These are phyloP conservation scores for Glebionis coronaria DNA, from an alignment of 129 eudicot species.

Conservation along the genomic window DNA sequence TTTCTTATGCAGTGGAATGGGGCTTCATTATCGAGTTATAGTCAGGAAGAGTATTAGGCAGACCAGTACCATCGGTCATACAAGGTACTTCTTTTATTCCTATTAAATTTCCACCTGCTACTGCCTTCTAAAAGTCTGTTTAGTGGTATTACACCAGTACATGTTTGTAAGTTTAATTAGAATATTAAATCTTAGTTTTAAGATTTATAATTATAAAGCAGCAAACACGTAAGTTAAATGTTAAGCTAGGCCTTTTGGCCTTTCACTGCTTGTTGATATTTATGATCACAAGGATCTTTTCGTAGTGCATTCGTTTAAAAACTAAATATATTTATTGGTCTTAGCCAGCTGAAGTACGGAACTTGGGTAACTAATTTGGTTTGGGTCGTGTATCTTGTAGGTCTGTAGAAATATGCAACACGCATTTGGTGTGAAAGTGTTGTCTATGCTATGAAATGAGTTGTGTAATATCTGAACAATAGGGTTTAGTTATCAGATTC, in stretches of 20 bases:
- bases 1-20: constrained; percentile 84
- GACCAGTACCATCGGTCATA: constrained; percentile 85
- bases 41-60: constrained; percentile 95
- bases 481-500: too few species aligned
- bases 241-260: constrained; percentile 52
- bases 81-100: constrained; percentile 48
- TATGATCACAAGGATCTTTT: constrained; percentile 90
- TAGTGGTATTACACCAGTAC: neutral
- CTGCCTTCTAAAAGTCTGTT: neutral
- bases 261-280: constrained; percentile 78
- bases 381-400: neutral
- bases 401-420: too few species aligned
- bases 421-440: too few species aligned
- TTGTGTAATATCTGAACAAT: too few species aligned
- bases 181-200: neutral
- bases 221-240: too few species aligned
- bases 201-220: neutral
- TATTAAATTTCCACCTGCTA: neutral
- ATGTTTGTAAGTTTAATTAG: neutral
- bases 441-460: too few species aligned
- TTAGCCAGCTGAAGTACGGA: constrained; percentile 82
- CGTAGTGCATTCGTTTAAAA: too few species aligned
- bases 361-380: constrained; percentile 53
- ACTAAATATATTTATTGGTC: constrained; percentile 78
- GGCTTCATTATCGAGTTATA: constrained; percentile 94